Conservation (phyloP, 768 basidiomycete genomes). For the Lactarius hatsudake region DNA sequence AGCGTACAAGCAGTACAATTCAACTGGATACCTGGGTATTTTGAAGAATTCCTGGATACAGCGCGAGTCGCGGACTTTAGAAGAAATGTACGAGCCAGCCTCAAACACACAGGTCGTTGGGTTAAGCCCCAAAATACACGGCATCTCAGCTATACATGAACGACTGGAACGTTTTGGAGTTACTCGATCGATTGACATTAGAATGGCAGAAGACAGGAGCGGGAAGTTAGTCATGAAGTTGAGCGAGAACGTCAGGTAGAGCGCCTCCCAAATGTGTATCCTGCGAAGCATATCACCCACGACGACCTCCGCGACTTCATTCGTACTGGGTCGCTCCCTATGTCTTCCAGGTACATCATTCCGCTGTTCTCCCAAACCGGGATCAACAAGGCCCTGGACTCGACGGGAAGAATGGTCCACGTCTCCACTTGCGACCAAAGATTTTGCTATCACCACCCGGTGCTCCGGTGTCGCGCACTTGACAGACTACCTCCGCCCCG, state of each 20-base stretch:
- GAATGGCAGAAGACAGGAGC: constrained; percentile 11
- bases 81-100: constrained; percentile 5
- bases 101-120: not conserved
- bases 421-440: not conserved
- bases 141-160: not conserved
- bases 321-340: not conserved
- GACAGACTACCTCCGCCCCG: constrained; percentile 20
- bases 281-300: not conserved
- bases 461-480: not conserved
- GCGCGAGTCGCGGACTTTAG: not conserved
- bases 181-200: not conserved
- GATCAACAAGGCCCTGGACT: not conserved
- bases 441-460: not conserved
- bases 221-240: not conserved
- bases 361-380: not conserved
- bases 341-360: not conserved
- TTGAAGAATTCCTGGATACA: not conserved
- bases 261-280: not conserved
- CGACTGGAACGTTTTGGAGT: not conserved
- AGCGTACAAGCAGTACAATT: not conserved
- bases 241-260: not conserved
- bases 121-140: not conserved
- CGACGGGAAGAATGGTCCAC: not conserved
- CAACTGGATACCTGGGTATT: not conserved
- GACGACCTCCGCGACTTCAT: constrained; percentile 1